phyloP scores from a whole-genome alignment of 805 yeast genomes.

The Kodamaea jinghongensis region DNA sequence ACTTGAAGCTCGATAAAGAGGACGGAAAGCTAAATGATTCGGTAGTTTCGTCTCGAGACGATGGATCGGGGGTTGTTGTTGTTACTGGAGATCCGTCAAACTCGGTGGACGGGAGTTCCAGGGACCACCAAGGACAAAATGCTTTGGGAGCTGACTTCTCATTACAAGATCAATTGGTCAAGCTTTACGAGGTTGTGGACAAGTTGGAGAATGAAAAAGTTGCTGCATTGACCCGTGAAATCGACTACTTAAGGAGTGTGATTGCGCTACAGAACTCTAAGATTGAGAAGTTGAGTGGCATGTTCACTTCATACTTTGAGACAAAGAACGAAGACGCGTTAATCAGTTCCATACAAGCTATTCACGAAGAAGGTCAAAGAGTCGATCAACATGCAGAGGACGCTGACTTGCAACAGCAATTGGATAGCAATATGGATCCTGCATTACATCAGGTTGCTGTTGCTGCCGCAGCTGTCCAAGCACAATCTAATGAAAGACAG shows the following conservation, averaged over 20 bases:
- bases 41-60: not conserved
- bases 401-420: slow-evolving; percentile 13
- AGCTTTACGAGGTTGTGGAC: slow-evolving; percentile 13
- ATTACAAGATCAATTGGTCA: slow-evolving; percentile 8
- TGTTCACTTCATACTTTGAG: slow-evolving; percentile 32
- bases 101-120: not conserved
- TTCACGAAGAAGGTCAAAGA: slow-evolving; percentile 20
- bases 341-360: slow-evolving; percentile 27
- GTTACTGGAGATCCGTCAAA: not conserved
- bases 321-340: slow-evolving; percentile 30
- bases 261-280: slow-evolving; percentile 37
- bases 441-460: slow-evolving; percentile 40
- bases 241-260: slow-evolving; percentile 34
- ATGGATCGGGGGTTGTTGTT: slow-evolving; percentile 2
- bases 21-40: slow-evolving; percentile 1
- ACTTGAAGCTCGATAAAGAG: slow-evolving; percentile 8
- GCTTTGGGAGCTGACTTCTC: slow-evolving; percentile 5
- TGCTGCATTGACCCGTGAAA: slow-evolving; percentile 26
- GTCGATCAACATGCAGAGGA: slow-evolving; percentile 18
- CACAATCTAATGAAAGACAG: slow-evolving; percentile 10
- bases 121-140: not conserved
- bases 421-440: slow-evolving; percentile 41
- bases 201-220: slow-evolving; percentile 28
- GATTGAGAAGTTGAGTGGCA: slow-evolving; percentile 36
- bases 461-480: slow-evolving; percentile 36